Conservation (phyloP, 202 grass and related monocot genomes). For the Elaeis oleifera region DNA sequence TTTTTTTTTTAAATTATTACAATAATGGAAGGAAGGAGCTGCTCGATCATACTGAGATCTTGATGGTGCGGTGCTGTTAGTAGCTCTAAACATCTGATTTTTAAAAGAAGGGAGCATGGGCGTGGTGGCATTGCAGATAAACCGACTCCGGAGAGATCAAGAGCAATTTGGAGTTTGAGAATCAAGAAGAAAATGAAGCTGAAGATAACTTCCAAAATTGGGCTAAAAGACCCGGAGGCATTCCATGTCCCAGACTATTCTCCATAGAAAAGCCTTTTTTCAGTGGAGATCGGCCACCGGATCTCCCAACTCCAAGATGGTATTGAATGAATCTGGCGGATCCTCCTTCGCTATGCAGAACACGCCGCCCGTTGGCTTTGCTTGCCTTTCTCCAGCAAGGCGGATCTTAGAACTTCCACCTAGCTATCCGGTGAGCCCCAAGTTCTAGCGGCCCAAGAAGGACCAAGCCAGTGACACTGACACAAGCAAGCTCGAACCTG, state of each 20-base stretch:
- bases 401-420: background rate
- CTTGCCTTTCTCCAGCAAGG: background rate
- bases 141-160: conserved; percentile 7
- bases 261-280: conserved; percentile 4
- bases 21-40: no score
- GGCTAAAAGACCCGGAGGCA: background rate
- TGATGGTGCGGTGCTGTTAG: background rate
- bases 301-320: conserved; percentile 11
- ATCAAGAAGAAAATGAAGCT: background rate
- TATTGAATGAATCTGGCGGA: background rate
- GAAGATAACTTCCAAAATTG: conserved; percentile 32
- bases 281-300: conserved; percentile 12
- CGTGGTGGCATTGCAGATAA: background rate
- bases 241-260: background rate
- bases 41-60: no score
- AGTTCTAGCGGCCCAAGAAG: background rate
- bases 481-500: conserved; percentile 43
- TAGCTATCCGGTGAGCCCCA: background rate
- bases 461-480: conserved; percentile 26
- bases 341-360: conserved; percentile 44
- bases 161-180: background rate
- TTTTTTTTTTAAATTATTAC: no score
- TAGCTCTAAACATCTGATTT: conserved; percentile 7
- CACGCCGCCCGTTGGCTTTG: background rate
- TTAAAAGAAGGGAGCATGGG: background rate